Evolutionary conservation across 495 filamentous ascomycete species (phyloP).

Genomic region (Penicillium dipodomyicola): DNA sequence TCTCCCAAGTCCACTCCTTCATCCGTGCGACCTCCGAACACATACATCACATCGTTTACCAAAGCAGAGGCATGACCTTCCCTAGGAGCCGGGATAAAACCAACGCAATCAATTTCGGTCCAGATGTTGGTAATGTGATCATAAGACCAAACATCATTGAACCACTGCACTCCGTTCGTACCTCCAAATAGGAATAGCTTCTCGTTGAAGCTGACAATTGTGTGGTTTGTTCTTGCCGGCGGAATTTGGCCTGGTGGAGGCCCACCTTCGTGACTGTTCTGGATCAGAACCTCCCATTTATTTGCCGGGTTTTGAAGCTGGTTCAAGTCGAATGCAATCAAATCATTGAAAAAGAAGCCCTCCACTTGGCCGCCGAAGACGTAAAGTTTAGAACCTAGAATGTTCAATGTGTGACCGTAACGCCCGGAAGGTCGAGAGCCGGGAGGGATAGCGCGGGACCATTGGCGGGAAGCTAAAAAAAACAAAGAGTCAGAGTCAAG

Average conservation of each 20-base stretch:
- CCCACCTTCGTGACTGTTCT: slow-evolving; percentile 68
- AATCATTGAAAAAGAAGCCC: slow-evolving; percentile 95
- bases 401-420: slow-evolving; percentile 96
- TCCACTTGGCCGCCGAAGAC: slow-evolving; percentile 98
- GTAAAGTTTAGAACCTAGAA: slow-evolving; percentile 92
- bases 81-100: slow-evolving; percentile 88
- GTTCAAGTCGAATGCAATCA: slow-evolving; percentile 96
- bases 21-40: slow-evolving; percentile 95
- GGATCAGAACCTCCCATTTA: slow-evolving; percentile 87
- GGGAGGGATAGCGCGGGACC: slow-evolving; percentile 87
- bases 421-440: slow-evolving; percentile 81
- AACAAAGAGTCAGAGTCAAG: slow-evolving; percentile 11
- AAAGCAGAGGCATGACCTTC: slow-evolving; percentile 94
- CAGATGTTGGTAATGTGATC: slow-evolving; percentile 76
- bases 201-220: slow-evolving; percentile 87
- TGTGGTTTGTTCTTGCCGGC: slow-evolving; percentile 94
- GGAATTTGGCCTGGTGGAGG: slow-evolving; percentile 66
- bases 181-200: slow-evolving; percentile 97
- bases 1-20: slow-evolving; percentile 91
- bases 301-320: slow-evolving; percentile 83
- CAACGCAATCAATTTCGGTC: slow-evolving; percentile 90
- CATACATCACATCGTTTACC: slow-evolving; percentile 97
- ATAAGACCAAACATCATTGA: slow-evolving; percentile 98
- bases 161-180: slow-evolving; percentile 92
- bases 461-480: slow-evolving; percentile 83